Base-by-base conservation (phyloP, 495 filamentous ascomycete genomes). In the Entonaema liquescens region DNA sequence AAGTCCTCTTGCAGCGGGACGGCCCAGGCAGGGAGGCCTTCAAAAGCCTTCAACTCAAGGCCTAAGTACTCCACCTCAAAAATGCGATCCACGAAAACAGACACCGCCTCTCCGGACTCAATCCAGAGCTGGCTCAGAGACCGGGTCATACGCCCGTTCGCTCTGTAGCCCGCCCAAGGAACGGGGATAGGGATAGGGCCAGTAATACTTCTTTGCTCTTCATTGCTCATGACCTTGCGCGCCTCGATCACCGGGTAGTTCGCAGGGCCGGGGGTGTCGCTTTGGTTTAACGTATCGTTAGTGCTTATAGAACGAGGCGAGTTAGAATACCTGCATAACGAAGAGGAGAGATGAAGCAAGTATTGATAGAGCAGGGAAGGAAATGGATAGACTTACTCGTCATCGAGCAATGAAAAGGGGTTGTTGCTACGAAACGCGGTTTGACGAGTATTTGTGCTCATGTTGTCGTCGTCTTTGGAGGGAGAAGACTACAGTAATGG, bases 1-100 rank as follows among this genome's bases (percentile, higher is more conserved):
- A 57, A 57, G 54, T 36, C 54, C 29, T 38, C 17, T 3, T 31
- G 33, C 23, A 57, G 11, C 12, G 54, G 54, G 17, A 57, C 54
- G 12, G 54, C 29, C 54, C 54, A 57, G 5, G 54, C n/a, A 6
- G 54, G 54, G 1, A 57, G 21, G 9, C 54, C 54, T 21, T 35
- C 31, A 23, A 57, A 57, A 1, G 9, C 15, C 7, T 7, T 23
- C 13, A 57, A 13, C n/a, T 15, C 13, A 15, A 15, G 7, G 9
- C 54, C 54, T 19, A 36, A 19, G 19, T 57, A 23, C n/a, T 57
- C 54, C 9, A 36, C 9, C 17, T 23, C 29, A 6, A 57, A 57
- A 7, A 57, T 7, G 15, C 12, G 17, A 2, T 57, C 31, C 2
- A 40, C 5, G 21, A 57, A 57, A 19, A 8, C 21, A 38, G 29